Evolutionary conservation across 257 asterid genomes (phyloP).

Genomic region (Linaria vulgaris): DNA sequence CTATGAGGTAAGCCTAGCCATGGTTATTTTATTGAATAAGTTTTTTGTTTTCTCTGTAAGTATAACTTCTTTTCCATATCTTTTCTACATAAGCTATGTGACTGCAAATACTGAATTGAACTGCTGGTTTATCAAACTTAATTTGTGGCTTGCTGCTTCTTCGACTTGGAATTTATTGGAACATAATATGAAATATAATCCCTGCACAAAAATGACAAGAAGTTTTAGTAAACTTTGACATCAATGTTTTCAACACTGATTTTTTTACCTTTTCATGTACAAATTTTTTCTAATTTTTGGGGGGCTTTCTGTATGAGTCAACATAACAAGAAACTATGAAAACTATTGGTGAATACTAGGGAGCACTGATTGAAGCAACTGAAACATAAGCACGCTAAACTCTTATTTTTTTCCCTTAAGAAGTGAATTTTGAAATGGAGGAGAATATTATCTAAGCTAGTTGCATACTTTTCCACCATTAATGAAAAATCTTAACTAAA

Average conservation of each 20-base stretch:
- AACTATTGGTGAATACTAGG: not conserved
- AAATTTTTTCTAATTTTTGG: no score
- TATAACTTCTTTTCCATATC: conserved; percentile 5
- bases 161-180: no score
- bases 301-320: conserved; percentile 10
- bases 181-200: no score
- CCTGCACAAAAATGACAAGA: no score
- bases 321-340: not conserved
- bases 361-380: no score
- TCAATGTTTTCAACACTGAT: no score
- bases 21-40: conserved; percentile 22
- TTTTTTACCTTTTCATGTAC: no score
- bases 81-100: not conserved
- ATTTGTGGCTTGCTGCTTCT: no score
- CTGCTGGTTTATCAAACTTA: not conserved
- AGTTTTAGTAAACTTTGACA: no score
- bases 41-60: conserved; percentile 17
- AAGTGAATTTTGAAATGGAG: conserved; percentile 6
- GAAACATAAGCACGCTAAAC: not conserved
- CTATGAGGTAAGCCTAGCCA: conserved; percentile 75
- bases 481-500: no score
- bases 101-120: not conserved
- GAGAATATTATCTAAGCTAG: not conserved
- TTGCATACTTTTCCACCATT: conserved; percentile 1
- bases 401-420: not conserved